Evolutionary conservation across 2,329 filamentous ascomycete genomes (phyloP), one percentile per base, ranked within the genome.

Genomic region (Ceratocystis ficicola): DNA sequence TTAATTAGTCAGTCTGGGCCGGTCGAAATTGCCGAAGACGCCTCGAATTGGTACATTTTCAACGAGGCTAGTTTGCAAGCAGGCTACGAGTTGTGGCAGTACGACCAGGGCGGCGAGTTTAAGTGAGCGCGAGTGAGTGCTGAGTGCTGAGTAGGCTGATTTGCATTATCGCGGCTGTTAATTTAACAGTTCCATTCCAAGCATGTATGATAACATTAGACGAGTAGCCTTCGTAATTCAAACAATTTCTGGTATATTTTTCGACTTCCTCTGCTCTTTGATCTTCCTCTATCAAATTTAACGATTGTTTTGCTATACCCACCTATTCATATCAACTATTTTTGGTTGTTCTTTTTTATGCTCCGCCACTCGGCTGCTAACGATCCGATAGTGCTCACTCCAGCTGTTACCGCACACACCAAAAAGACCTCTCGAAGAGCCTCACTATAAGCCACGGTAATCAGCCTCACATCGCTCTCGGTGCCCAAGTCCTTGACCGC

Each of bases 21-120:
- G 66, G 3, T 68, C 64, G 69, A 63, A 64, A 69, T 61, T 57
- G 64, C 3, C n/a, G 65, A 63, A 30, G 65, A 66, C 22, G 64
- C 66, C 3, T 63, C 71, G 1, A 70, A 72, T 57, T 72, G 71
- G 71, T 70, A 71, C 22, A 72, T 72, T 2, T 72, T 72, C 32
- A 69, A 72, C 30, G 70, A 72, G 59, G 63, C 69, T 5, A 72
- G 71, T 32, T 46, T 72, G 6, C 68, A 71, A 62, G 67, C 68
- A 5, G 69, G 68, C n/a, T 70, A 68, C 32, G 69, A 70, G 20
- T 48, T 70, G 7, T 70, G 66, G 63, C 41, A 65, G 25, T 65
- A 63, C 28, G 25, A 64, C n/a, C 25, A 44, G 20, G 1, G 25
- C 32, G 17, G n/a, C 41, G 48, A 25, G 17, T 28, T 52, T 52